phyloP scores from a whole-genome alignment of 2,329 filamentous ascomycete species.

The Aspergillus sp. region DNA sequence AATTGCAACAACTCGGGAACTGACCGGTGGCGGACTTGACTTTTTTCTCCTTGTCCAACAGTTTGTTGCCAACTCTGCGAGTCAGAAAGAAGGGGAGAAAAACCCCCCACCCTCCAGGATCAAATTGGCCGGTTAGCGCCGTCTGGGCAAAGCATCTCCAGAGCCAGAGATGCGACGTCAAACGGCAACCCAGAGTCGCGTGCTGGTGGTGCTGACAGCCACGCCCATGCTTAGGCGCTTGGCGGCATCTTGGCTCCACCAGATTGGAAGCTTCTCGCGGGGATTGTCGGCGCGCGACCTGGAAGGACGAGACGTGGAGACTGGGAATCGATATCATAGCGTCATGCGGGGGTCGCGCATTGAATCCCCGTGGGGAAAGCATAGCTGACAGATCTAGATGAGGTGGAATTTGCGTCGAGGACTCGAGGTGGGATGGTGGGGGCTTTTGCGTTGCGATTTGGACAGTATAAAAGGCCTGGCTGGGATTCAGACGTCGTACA shows the following conservation, averaged over 20 bases:
- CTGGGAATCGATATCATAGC: background rate
- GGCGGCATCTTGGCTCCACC: constrained; percentile 14
- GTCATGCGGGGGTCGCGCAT: constrained; percentile 3
- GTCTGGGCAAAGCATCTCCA: background rate
- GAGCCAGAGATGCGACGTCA: background rate
- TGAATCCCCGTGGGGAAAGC: background rate
- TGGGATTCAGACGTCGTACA: background rate
- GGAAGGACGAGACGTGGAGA: constrained; percentile 1
- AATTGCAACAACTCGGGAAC: background rate
- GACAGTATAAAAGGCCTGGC: background rate
- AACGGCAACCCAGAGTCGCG: constrained; percentile 1
- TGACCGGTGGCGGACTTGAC: background rate
- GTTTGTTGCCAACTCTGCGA: background rate
- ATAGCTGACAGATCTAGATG: background rate
- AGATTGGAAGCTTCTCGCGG: constrained; percentile 12
- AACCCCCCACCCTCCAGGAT: background rate
- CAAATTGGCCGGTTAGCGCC: background rate
- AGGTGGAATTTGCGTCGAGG: background rate
- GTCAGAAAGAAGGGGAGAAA: background rate
- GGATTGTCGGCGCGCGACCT: constrained; percentile 7
- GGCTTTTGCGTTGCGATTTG: background rate
- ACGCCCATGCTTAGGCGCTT: constrained; percentile 9
- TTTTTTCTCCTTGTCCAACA: background rate
- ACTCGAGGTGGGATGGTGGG: background rate
- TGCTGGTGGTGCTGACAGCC: constrained; percentile 2